Base-by-base conservation (phyloP, 106 monocot species). In the Allium sativum region DNA sequence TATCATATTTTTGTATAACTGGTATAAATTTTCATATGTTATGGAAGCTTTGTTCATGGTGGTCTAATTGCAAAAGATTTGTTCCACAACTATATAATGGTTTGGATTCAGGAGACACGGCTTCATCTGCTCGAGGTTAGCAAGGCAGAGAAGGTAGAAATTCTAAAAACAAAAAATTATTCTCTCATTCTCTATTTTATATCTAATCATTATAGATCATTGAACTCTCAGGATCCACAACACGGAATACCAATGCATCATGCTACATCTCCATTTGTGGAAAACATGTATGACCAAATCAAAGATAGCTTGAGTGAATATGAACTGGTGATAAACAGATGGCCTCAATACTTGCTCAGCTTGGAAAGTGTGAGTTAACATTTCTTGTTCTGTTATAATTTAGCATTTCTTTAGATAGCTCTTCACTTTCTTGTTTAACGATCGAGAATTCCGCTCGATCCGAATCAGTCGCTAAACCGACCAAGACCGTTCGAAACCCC, bases 1-100 rank as follows among this genome's bases (percentile, higher is more conserved):
- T 31, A 31, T 31, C 31, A 31, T 31, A 1, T 31, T 31, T 0
- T 31, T 31, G 31, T 31, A 31, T 31, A 31, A 5, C 31, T 31
- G 31, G 31, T 31, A 31, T 31, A 31, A 31, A 31, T 31, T 31
- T 31, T 31, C 31, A 31, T 31, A 31, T 31, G 31, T 31, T 31
- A 31, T 31, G 31, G 13, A 78, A 96, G 95, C 68, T 64, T 60
- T 62, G 74, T 78, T 40, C 70, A 80, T 80, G 91, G 80, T 66
- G 92, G 92, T 61, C 61, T 98, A 48, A 66, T 78, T 64, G 81
- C 96, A 53, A 98, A 64, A 63, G 91, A 98, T 14, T 59, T 98
- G 18, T 98, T 98, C 68, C 83, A 98, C 67, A 68, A 80, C 64
- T 98, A 91, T 52, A 88, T 88, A 52, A 74, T 88, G 78, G 84